A percentile compares a stretch with the other conserved stretches of the same genome.
phyloP scores from a whole-genome alignment of 305 asterid species.

The Fraxinus baroniana region DNA sequence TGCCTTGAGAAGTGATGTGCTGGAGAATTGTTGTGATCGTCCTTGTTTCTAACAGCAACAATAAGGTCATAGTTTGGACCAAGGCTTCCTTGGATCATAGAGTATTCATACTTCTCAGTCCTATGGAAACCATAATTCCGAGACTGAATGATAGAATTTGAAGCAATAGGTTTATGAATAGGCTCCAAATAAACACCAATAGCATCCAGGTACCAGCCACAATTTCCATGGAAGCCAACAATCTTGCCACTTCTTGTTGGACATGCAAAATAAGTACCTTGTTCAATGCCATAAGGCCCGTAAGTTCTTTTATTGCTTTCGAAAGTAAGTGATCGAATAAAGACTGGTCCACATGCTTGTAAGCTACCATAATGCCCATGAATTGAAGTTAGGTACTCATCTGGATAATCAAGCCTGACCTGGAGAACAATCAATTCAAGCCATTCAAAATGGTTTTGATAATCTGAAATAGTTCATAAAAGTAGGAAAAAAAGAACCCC shows the following conservation, averaged over 20 bases:
- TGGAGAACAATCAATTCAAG: constrained; percentile 24
- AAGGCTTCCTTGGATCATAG: constrained; percentile 64
- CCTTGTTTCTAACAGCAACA: constrained; percentile 60
- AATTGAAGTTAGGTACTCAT: constrained; percentile 61
- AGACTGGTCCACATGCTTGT: constrained; percentile 48
- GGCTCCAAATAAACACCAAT: constrained; percentile 68
- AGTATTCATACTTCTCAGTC: constrained; percentile 39
- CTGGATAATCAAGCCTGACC: constrained; percentile 66
- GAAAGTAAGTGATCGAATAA: constrained; percentile 59
- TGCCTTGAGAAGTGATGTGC: constrained; percentile 19
- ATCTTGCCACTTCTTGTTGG: constrained; percentile 52
- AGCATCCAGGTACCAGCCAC: constrained; percentile 71
- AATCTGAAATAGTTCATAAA: background rate
- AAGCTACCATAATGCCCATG: constrained; percentile 65
- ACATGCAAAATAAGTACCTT: constrained; percentile 57
- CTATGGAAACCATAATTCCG: constrained; percentile 30
- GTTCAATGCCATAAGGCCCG: constrained; percentile 71
- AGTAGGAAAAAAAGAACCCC: background rate
- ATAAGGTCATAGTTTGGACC: constrained; percentile 54
- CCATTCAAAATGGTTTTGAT: background rate
- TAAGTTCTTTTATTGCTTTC: constrained; percentile 55
- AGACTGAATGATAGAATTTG: constrained; percentile 33
- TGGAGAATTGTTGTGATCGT: constrained; percentile 23
- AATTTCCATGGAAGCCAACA: constrained; percentile 73
- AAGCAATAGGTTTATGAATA: constrained; percentile 19